phyloP scores from a whole-genome alignment of 2,329 filamentous ascomycete species.

The Aphanocladium album region DNA sequence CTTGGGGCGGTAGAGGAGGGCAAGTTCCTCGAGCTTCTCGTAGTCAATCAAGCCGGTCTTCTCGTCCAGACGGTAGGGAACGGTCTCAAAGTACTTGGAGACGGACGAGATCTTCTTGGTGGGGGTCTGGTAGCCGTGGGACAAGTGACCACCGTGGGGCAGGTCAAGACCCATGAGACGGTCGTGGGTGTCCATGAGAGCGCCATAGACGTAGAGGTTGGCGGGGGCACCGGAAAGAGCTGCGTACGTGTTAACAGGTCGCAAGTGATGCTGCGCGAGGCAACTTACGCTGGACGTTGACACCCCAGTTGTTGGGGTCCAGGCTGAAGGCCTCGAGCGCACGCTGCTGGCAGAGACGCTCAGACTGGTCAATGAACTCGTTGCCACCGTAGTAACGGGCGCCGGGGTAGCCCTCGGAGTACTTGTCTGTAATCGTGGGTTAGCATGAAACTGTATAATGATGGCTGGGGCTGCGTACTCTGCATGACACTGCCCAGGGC shows the following conservation, averaged over 20 bases:
- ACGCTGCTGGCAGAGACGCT: slow-evolving; percentile 83
- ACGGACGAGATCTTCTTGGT: slow-evolving; percentile 95
- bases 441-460: slow-evolving; percentile 20
- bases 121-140: slow-evolving; percentile 95
- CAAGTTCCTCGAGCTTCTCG: slow-evolving; percentile 80
- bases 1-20: slow-evolving; percentile 87
- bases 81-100: slow-evolving; percentile 97
- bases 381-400: slow-evolving; percentile 96
- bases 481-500: slow-evolving; percentile 92
- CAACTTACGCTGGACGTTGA: slow-evolving; percentile 83
- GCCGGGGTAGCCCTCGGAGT: slow-evolving; percentile 96
- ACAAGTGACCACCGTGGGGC: slow-evolving; percentile 92
- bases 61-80: slow-evolving; percentile 90
- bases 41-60: slow-evolving; percentile 94
- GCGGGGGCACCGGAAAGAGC: slow-evolving; percentile 70
- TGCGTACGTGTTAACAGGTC: slow-evolving; percentile 28
- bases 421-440: slow-evolving; percentile 65
- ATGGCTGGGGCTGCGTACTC: slow-evolving; percentile 49
- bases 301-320: slow-evolving; percentile 84
- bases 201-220: slow-evolving; percentile 92
- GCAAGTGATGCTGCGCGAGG: not conserved
- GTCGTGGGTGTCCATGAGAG: slow-evolving; percentile 86
- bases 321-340: slow-evolving; percentile 84
- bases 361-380: slow-evolving; percentile 88
- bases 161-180: slow-evolving; percentile 95